phyloP scores from a whole-genome alignment of 2,329 filamentous ascomycete genomes.

The Pseudocercospora vitis region DNA sequence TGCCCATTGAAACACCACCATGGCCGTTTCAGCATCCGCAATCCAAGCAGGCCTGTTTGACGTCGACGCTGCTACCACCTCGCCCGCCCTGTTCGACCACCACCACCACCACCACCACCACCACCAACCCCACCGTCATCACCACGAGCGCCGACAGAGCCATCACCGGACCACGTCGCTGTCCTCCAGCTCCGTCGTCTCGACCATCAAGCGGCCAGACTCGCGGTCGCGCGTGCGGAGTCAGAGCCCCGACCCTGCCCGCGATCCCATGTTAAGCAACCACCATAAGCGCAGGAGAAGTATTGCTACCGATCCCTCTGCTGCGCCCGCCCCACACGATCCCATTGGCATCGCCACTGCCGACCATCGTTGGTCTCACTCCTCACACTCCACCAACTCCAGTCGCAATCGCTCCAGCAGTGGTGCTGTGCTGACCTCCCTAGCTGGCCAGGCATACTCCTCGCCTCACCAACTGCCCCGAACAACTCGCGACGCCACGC shows the following conservation, averaged over 20 bases:
- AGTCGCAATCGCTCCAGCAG: conserved; percentile 46
- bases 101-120: too few species aligned
- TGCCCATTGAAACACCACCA: too few species aligned
- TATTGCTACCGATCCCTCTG: conserved; percentile 39
- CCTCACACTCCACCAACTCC: conserved; percentile 52
- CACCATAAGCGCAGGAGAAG: conserved; percentile 43
- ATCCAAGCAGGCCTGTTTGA: conserved; percentile 18
- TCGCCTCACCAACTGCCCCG: conserved; percentile 34
- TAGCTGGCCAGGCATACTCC: conserved; percentile 37
- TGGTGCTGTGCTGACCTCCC: conserved; percentile 40
- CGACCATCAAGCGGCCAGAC: conserved; percentile 44
- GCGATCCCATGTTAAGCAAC: conserved; percentile 23
- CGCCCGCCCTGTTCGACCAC: conserved; percentile 14
- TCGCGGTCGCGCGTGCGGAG: conserved; percentile 33
- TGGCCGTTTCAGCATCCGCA: conserved; percentile 18
- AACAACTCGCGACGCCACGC: conserved; percentile 38
- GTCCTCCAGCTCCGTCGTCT: conserved; percentile 46
- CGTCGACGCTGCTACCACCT: conserved; percentile 13
- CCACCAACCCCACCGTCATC: too few species aligned
- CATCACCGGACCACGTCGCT: conserved; percentile 44
- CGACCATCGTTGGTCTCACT: conserved; percentile 57
- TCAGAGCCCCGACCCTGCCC: conserved; percentile 28
- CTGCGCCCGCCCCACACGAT: not conserved
- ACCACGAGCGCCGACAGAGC: conserved; percentile 15
- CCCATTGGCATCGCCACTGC: not conserved